Percentiles rank a stretch among this genome's conserved stretches.
Evolutionary conservation across 2,329 filamentous ascomycete species (phyloP).

Genomic region (Aureobasidium uvarum): DNA sequence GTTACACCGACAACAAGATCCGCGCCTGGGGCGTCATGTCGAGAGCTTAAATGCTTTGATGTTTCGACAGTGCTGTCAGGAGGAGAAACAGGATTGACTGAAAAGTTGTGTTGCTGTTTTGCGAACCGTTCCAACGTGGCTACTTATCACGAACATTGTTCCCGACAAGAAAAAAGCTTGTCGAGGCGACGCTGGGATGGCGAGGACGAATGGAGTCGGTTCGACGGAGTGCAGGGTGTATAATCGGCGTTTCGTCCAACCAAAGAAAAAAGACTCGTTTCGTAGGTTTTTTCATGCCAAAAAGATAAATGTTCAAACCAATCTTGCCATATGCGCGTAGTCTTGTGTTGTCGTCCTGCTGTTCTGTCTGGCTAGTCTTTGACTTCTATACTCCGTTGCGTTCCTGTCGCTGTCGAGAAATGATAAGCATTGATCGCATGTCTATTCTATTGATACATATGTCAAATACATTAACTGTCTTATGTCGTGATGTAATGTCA

Average conservation of each 20-base stretch:
- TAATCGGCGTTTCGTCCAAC: constrained; percentile 26
- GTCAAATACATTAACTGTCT: too few relatives aligned
- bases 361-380: not conserved
- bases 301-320: constrained; percentile 25
- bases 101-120: constrained; percentile 23
- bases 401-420: too few relatives aligned
- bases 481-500: too few relatives aligned
- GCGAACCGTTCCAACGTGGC: constrained; percentile 12
- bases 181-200: constrained; percentile 18
- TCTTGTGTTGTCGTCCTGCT: not conserved
- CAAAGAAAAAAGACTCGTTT: constrained; percentile 23
- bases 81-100: constrained; percentile 19
- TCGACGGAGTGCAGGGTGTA: constrained; percentile 23
- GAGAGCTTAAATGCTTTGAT: constrained; percentile 53
- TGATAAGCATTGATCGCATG: not conserved
- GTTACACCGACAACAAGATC: constrained; percentile 99
- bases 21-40: constrained; percentile 98
- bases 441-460: not conserved
- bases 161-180: constrained; percentile 10
- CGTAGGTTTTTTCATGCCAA: constrained; percentile 27
- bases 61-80: not conserved
- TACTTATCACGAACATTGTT: constrained; percentile 4
- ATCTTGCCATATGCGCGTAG: not conserved
- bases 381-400: too few relatives aligned
- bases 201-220: constrained; percentile 19